Conservation (phyloP, 805 yeast genomes). For the Kodamaea neixiangensis region DNA sequence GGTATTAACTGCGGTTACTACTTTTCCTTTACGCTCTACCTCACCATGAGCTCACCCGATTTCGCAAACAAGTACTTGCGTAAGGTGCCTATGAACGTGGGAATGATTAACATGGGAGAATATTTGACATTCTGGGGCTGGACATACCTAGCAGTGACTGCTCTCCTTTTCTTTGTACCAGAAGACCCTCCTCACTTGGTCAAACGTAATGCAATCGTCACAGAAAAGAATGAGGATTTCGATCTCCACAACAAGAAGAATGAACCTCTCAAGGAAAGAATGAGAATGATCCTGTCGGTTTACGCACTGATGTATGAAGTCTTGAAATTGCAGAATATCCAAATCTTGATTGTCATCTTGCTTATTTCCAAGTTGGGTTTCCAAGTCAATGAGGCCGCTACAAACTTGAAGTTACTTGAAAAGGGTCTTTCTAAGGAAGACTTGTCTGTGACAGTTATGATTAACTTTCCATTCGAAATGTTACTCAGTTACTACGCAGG, state of each 20-base stretch:
- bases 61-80: constrained; percentile 88
- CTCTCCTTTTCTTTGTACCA: constrained; percentile 58
- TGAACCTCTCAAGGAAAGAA: constrained; percentile 15
- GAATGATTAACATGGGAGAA: constrained; percentile 69
- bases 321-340: constrained; percentile 69
- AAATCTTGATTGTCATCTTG: constrained; percentile 71
- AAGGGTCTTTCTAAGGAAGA: constrained; percentile 93
- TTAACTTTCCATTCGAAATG: constrained; percentile 95
- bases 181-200: constrained; percentile 67
- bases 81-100: constrained; percentile 56
- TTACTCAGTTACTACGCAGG: constrained; percentile 95
- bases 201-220: constrained; percentile 27
- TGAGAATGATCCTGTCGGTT: constrained; percentile 48
- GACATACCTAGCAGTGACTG: constrained; percentile 66
- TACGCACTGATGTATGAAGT: constrained; percentile 69
- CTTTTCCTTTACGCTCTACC: constrained; percentile 83
- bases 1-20: constrained; percentile 95
- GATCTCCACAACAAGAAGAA: constrained; percentile 23
- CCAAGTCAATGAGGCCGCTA: constrained; percentile 94
- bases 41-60: constrained; percentile 88
- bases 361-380: constrained; percentile 86
- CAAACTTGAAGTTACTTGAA: constrained; percentile 86
- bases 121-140: constrained; percentile 81
- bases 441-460: constrained; percentile 84
- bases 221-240: constrained; percentile 18